phyloP scores from a whole-genome alignment of 2,329 filamentous ascomycete genomes.

The Fusarium chuoi region DNA sequence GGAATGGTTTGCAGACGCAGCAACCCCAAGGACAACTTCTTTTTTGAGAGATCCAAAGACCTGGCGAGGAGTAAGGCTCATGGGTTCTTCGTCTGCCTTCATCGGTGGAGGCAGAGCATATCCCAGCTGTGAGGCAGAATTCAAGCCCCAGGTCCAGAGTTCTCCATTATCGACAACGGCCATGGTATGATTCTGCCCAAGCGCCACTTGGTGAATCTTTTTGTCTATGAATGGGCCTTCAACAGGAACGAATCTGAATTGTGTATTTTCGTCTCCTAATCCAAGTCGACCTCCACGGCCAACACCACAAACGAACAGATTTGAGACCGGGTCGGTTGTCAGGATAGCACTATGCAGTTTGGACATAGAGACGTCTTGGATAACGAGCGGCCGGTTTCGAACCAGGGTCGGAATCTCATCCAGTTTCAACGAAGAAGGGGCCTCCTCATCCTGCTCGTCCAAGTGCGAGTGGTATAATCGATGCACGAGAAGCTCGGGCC shows the following conservation, averaged over 20 bases:
- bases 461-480: conserved; percentile 78
- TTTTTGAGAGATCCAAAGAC: conserved; percentile 93
- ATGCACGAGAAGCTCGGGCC: conserved; percentile 80
- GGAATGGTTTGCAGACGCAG: conserved; percentile 91
- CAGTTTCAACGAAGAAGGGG: conserved; percentile 43
- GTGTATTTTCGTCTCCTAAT: conserved; percentile 87
- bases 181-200: conserved; percentile 92
- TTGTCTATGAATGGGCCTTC: conserved; percentile 80
- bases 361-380: conserved; percentile 86
- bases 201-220: conserved; percentile 78
- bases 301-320: conserved; percentile 92
- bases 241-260: conserved; percentile 86
- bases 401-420: conserved; percentile 77
- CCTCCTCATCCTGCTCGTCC: conserved; percentile 54
- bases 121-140: conserved; percentile 85
- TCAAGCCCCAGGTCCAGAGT: conserved; percentile 94
- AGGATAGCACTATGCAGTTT: conserved; percentile 92
- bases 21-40: conserved; percentile 81
- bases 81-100: conserved; percentile 82
- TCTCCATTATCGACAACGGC: conserved; percentile 88
- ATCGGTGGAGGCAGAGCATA: conserved; percentile 76
- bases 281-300: conserved; percentile 91
- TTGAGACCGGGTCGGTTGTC: conserved; percentile 87
- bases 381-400: conserved; percentile 75
- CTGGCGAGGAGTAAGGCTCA: conserved; percentile 83